A percentile compares a stretch with the other conserved stretches of the same genome.
phyloP scores from a whole-genome alignment of 805 yeast species.

The Spathaspora girioi region DNA sequence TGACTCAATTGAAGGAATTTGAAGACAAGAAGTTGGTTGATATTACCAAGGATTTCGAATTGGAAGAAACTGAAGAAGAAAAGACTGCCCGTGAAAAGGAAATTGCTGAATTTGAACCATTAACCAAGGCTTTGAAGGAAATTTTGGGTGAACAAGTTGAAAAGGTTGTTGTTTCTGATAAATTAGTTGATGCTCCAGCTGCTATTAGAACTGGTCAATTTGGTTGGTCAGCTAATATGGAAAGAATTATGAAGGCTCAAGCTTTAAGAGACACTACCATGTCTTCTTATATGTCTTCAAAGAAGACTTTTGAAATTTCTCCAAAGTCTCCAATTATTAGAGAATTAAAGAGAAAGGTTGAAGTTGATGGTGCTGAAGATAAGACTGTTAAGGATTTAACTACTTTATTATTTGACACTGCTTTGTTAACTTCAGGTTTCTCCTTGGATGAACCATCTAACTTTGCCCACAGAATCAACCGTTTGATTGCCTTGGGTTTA shows the following conservation, averaged over 20 bases:
- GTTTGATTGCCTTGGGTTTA: conserved; percentile 95
- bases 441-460: conserved; percentile 97
- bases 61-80: conserved; percentile 98
- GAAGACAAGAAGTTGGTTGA: conserved; percentile 99
- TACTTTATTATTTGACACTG: conserved; percentile 94
- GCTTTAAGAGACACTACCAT: conserved; percentile 97
- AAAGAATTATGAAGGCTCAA: conserved; percentile 99
- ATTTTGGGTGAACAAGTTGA: conserved; percentile 98
- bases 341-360: conserved; percentile 96
- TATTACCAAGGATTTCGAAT: conserved; percentile 98
- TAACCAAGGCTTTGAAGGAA: conserved; percentile 95
- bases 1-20: conserved; percentile 98
- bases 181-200: conserved; percentile 97
- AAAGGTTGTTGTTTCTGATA: conserved; percentile 97
- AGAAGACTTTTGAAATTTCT: conserved; percentile 98
- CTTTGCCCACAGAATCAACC: conserved; percentile 96
- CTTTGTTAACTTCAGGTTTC: conserved; percentile 98
- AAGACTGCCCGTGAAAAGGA: conserved; percentile 92
- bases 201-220: conserved; percentile 99
- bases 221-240: conserved; percentile 99
- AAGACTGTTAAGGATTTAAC: conserved; percentile 98
- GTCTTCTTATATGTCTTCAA: conserved; percentile 99
- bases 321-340: conserved; percentile 93
- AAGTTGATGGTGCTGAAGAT: conserved; percentile 95
- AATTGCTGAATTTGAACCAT: conserved; percentile 84